Base-by-base conservation (phyloP, 1,139 yeast species). In the Tardiomyces digboiensis region DNA sequence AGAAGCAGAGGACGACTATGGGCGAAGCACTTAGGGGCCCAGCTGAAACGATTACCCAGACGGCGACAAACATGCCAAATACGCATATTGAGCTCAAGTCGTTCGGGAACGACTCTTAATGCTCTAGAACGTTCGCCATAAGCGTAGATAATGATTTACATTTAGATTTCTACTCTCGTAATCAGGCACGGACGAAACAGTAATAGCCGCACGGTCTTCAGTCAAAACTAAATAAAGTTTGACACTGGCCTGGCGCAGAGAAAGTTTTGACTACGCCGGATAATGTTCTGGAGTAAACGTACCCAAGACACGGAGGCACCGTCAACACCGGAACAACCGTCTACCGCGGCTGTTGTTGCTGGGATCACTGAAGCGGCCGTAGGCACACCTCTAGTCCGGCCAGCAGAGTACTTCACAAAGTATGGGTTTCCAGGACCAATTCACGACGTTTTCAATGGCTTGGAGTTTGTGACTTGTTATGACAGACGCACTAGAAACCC, bases 391-490 rank as follows among this genome's bases (percentile, higher is more conserved):
- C 36, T 52, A 5, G 72, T 85, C 7, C 72, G 76, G 48, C 96
- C 97, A 0, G 74, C 76, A 36, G 94, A 71, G 12, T 62, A 54
- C 42, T 62, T 62, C 42, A 49, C 82, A 68, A 82, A 80, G 57
- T 89, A 84, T 59, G 98, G 98, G 2, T 86, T 85, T 57, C 97
- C 97, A 0, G 96, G 96, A 1, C 97, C 97, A 0, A 74, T 83
- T 38, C 94, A 87, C 60, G 98, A 91, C 59, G 65, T 91, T 49
- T 78, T 79, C 45, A 75, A 72, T 21, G 73, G 87, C 52, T 71
- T 74, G 44, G 96, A 87, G 64, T 91, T 82, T 61, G 75, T 89
- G 19, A 79, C 93, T 50, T 85, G 94, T 55, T 91, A 80, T 62
- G 93, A 91, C 60, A 75, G 99, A 53, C 75, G 82, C 49, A 83